These are phyloP conservation scores for Xylariaceae sp. DNA, from an alignment of 2,329 filamentous ascomycete genomes.

Conservation along the genomic window DNA sequence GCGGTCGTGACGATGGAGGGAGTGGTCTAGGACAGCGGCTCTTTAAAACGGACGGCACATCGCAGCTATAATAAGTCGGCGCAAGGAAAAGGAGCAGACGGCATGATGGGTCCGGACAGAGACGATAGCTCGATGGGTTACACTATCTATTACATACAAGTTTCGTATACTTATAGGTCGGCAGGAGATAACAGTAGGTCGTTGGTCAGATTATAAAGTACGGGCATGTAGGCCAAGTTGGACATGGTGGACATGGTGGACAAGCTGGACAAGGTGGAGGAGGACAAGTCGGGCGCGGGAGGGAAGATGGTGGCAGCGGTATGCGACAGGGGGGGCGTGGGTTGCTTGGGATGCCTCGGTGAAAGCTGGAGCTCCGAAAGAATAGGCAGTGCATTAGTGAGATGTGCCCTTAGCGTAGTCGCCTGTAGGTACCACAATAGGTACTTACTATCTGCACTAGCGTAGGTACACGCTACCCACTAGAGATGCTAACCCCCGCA, in stretches of 20 bases:
- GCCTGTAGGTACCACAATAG: neutral
- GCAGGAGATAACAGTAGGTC: neutral
- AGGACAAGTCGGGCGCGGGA: too few species aligned
- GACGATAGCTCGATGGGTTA: neutral
- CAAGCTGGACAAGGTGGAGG: too few species aligned
- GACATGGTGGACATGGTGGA: too few species aligned
- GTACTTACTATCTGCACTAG: neutral
- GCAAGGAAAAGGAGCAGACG: neutral
- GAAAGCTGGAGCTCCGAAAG: neutral
- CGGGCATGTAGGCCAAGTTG: too few species aligned
- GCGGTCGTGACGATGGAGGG: constrained; percentile 8
- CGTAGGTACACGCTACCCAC: neutral
- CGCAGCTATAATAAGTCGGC: constrained; percentile 5
- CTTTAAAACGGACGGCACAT: neutral
- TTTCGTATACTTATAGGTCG: neutral
- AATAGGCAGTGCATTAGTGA: neutral
- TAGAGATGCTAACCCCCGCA: neutral
- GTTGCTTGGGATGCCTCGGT: neutral
- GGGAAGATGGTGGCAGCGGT: too few species aligned
- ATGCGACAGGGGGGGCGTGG: too few species aligned
- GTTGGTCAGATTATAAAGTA: neutral
- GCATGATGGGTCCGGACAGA: neutral
- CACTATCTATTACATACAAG: neutral
- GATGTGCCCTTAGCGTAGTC: neutral
- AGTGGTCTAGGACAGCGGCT: neutral